Conservation (phyloP, 1,284 basidiomycete species). For the Peniophora sp. region DNA sequence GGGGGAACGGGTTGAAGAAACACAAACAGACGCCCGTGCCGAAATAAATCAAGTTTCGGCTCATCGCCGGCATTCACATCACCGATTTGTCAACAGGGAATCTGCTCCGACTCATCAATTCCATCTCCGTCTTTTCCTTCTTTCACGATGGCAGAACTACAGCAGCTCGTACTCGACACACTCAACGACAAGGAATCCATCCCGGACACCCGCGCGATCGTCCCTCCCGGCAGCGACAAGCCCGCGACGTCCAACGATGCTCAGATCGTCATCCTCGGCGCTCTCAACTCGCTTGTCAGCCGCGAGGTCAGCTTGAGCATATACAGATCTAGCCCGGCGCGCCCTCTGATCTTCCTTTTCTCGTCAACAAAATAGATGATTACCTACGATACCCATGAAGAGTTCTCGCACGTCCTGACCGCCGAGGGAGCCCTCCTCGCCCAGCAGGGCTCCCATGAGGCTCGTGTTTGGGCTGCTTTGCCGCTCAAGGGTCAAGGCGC, state of each 20-base stretch:
- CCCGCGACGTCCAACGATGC: slow-evolving; percentile 60
- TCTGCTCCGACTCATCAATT: too few relatives aligned
- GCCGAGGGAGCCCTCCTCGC: slow-evolving; percentile 79
- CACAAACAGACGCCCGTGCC: too few relatives aligned
- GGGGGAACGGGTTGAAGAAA: slow-evolving; percentile 12
- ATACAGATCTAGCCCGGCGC: not conserved
- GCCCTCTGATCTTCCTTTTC: slow-evolving; percentile 11
- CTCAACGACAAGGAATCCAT: slow-evolving; percentile 57
- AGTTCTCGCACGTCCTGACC: slow-evolving; percentile 66
- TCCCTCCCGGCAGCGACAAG: slow-evolving; percentile 55
- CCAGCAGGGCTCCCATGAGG: slow-evolving; percentile 86
- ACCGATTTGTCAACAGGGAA: too few relatives aligned
- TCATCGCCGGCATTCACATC: too few relatives aligned
- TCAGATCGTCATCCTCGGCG: slow-evolving; percentile 80
- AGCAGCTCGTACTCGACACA: slow-evolving; percentile 71
- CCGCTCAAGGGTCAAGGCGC: slow-evolving; percentile 61
- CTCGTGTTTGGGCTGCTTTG: slow-evolving; percentile 82
- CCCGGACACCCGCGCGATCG: slow-evolving; percentile 67
- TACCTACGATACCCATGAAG: slow-evolving; percentile 73
- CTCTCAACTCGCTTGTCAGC: slow-evolving; percentile 80
- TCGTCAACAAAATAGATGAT: slow-evolving; percentile 61
- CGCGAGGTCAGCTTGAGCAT: slow-evolving; percentile 59
- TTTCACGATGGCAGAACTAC: slow-evolving; percentile 33
- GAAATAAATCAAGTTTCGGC: too few relatives aligned
- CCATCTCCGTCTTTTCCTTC: not conserved